A percentile compares a stretch with the other conserved stretches of the same genome.
These are phyloP conservation scores for Cryptococcus neoformans DNA, from an alignment of 1,284 basidiomycete species.

Conservation along the genomic window DNA sequence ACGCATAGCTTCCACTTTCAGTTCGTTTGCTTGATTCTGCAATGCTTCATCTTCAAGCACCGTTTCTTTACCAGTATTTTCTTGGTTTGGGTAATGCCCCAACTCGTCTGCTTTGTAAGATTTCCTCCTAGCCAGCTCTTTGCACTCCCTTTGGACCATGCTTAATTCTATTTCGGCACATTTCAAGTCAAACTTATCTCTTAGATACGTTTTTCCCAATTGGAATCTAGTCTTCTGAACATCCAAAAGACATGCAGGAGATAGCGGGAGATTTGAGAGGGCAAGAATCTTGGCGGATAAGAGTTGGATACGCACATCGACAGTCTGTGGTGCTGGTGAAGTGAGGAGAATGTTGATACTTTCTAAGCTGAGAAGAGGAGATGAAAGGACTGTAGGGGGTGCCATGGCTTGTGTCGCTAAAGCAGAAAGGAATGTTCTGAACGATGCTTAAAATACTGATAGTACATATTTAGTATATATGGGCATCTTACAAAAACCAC, in stretches of 20 bases:
- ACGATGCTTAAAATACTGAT: no score
- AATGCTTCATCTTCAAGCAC: not conserved
- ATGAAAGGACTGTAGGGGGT: not conserved
- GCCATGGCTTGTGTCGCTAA: no score
- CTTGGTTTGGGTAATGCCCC: not conserved
- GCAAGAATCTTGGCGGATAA: constrained; percentile 31
- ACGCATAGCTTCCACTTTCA: constrained; percentile 17
- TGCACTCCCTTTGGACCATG: constrained; percentile 22
- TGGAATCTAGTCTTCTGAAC: constrained; percentile 22
- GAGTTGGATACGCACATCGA: constrained; percentile 24
- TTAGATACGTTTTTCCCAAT: constrained; percentile 21
- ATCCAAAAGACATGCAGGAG: constrained; percentile 1
- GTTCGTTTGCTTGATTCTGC: constrained; percentile 2
- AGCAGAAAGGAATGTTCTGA: no score
- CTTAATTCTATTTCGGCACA: constrained; percentile 25
- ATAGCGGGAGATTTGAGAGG: constrained; percentile 10
- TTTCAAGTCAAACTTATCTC: constrained; percentile 10
- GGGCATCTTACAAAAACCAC: no score
- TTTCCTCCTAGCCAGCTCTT: constrained; percentile 1
- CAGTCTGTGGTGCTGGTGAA: constrained; percentile 1
- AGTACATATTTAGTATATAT: no score
- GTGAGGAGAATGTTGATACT: constrained; percentile 21
- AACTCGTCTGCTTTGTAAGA: not conserved
- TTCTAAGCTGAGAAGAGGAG: constrained; percentile 20
- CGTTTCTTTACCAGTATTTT: not conserved